Evolutionary conservation across 257 asterid genomes (phyloP), one percentile per base, ranked within the genome.

Genomic region (Solanum chiquidenum): DNA sequence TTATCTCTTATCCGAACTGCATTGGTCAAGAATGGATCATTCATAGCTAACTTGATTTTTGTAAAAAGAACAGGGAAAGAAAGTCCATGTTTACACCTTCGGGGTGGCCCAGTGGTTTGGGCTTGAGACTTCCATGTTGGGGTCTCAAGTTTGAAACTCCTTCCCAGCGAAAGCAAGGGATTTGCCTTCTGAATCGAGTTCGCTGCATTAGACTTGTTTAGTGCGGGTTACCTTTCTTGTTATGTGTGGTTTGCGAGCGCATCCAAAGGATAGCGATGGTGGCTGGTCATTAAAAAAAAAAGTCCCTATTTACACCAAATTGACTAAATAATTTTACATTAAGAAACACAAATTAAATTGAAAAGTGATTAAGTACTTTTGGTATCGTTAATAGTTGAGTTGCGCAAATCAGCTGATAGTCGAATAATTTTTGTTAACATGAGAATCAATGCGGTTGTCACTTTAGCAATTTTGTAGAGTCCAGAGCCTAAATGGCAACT

Each of bases 1-100:
- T 92, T 92, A 95, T 95, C 98, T 88, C 93, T 94, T 95, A 94
- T 94, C 98, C 92, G 44, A 38, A 87, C 84, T 33, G 2, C 84
- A 76, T 40, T 76, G 83, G 83, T 76, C 58, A 76, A 31, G 82
- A 40, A 37, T 42, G 44, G 83, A 66, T 68, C 62, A 64, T 4
- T 73, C 16, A 9, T 73, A 73, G 27, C 18, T 20, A 8, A 71
- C 77, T 71, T 18, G 5, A 69, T 29, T 29, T 33, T 60, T 21
- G 10, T 9, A 0, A 23, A 60, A 23, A 23, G 12, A 58, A 21
- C 66, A 55, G 11, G 64, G 64, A 55, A 55, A 55, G 64, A 55
- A 55, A 0, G 64, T 55, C 10, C n/a, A 0, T 18, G 0, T 55
- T 55, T 55, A 55, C n/a, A 1, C 10, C 23, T 52, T 40, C 4